Evolutionary conservation across 2,329 filamentous ascomycete genomes (phyloP).

Genomic region (Epichloe sylvatica): DNA sequence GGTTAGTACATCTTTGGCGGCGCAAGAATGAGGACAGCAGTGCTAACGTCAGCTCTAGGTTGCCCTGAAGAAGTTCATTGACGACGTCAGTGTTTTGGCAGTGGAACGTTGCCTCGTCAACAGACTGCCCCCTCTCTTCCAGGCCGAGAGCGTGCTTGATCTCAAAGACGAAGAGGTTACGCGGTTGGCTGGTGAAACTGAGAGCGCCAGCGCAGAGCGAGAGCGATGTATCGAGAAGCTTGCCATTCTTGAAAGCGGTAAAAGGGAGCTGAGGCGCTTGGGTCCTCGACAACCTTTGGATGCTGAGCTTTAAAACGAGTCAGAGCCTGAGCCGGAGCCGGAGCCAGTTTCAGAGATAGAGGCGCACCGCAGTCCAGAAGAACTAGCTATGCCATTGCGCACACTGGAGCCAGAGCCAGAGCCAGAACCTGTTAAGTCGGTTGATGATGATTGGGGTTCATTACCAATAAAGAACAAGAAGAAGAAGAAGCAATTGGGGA

Average conservation of each 20-base stretch:
- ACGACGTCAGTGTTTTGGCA: constrained; percentile 13
- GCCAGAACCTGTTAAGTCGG: no score
- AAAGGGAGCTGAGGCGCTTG: neutral
- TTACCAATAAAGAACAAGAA: no score
- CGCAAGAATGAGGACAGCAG: neutral
- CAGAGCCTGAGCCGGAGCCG: no score
- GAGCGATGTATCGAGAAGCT: constrained; percentile 2
- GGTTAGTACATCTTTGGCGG: constrained; percentile 9
- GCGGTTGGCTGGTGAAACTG: neutral
- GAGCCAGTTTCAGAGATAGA: no score
- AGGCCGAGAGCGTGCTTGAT: constrained; percentile 7
- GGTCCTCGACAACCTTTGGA: neutral
- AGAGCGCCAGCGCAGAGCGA: constrained; percentile 3
- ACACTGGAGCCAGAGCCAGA: no score
- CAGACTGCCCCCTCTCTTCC: constrained; percentile 10
- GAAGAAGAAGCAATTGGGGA: no score
- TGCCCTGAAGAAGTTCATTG: constrained; percentile 10
- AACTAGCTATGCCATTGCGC: no score
- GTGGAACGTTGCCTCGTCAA: constrained; percentile 12
- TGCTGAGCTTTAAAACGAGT: no score
- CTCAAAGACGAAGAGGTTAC: constrained; percentile 8
- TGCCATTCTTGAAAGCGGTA: neutral
- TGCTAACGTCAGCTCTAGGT: constrained; percentile 6
- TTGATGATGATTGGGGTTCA: no score
- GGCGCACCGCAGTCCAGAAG: no score